Base-by-base conservation (phyloP, 257 asterid genomes). In the Ligustrum vulgare region DNA sequence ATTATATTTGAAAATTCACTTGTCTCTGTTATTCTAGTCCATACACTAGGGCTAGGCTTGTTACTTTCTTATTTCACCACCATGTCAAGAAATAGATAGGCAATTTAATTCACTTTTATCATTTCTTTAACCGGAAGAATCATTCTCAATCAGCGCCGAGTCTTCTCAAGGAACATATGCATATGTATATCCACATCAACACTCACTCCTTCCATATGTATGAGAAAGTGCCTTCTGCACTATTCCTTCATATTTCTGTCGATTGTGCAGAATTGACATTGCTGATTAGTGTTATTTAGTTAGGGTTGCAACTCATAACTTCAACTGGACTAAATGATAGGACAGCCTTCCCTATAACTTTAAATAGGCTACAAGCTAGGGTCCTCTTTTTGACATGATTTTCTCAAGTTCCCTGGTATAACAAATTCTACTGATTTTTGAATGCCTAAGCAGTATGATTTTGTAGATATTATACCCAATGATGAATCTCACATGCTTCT, bases 1-100 rank as follows among this genome's bases (percentile, higher is more conserved):
- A 6, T 16, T 54, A 16, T 54, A 54, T 54, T 54, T 54, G 63
- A 54, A 54, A 36, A 54, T 18, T n/a, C 10, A n/a, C 23, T 56
- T 8, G 15, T 4, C 33, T 60, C 35, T 25, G 6, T 23, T 60
- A 25, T 60, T 23, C 16, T 60, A 60, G 67, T 70, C 31, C 56
- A 69, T 33, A 2, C 35, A 45, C 66, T 72, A 62, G 64, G 62
- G 34, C 66, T 72, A 62, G 64, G 62, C 73, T 25, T 60, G 2
- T 66, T 37, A 34, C 67, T 66, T 15, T 73, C 36, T 58, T 41
- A 13, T 25, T 63, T 28, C 25, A 20, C 39, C 67, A 41, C 72
- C 18, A 69, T 15, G 18, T 45, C n/a, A 20, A 58, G 64, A 12
- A 36, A 36, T 63, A 56, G 13, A 28, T 32, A 47, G 62, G 49